A percentile compares a stretch with the other conserved stretches of the same genome.
These are phyloP conservation scores for Acacia pycnantha DNA, from an alignment of 331 rosid species.

Conservation along the genomic window DNA sequence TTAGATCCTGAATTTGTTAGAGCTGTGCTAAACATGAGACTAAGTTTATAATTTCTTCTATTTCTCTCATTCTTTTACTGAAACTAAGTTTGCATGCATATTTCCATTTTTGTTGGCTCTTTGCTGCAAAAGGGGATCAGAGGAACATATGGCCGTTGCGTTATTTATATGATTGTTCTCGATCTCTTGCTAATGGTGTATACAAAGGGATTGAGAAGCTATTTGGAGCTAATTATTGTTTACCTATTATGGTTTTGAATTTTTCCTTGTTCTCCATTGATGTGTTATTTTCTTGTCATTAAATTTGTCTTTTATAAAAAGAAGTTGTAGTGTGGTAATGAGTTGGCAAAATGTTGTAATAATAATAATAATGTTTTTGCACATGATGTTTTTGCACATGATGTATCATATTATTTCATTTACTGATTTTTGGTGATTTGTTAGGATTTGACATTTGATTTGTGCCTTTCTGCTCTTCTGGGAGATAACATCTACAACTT, in stretches of 20 bases:
- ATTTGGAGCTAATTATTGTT: neutral
- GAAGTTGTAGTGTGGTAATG: neutral
- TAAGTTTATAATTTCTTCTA: too few species aligned
- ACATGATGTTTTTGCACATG: neutral
- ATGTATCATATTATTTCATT: slow-evolving; percentile 6
- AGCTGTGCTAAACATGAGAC: too few species aligned
- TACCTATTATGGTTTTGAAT: neutral
- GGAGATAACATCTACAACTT: slow-evolving; percentile 99
- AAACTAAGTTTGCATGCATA: too few species aligned
- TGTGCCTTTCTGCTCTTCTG: slow-evolving; percentile 91
- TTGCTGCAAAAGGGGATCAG: too few species aligned
- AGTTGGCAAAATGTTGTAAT: neutral
- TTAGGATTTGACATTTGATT: slow-evolving; percentile 96
- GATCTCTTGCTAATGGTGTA: too few species aligned
- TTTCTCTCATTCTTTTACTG: too few species aligned
- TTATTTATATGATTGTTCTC: too few species aligned
- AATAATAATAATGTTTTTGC: neutral
- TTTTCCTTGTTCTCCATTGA: neutral
- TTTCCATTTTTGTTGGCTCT: too few species aligned
- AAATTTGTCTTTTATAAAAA: neutral
- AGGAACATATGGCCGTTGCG: too few species aligned
- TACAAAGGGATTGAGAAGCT: too few species aligned
- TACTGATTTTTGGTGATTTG: slow-evolving; percentile 10
- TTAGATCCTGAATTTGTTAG: too few species aligned
- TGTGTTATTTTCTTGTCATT: neutral